A percentile compares a stretch with the other conserved stretches of the same genome.
Evolutionary conservation across 805 yeast genomes (phyloP).

Genomic region (Wickerhamiella occidentalis): DNA sequence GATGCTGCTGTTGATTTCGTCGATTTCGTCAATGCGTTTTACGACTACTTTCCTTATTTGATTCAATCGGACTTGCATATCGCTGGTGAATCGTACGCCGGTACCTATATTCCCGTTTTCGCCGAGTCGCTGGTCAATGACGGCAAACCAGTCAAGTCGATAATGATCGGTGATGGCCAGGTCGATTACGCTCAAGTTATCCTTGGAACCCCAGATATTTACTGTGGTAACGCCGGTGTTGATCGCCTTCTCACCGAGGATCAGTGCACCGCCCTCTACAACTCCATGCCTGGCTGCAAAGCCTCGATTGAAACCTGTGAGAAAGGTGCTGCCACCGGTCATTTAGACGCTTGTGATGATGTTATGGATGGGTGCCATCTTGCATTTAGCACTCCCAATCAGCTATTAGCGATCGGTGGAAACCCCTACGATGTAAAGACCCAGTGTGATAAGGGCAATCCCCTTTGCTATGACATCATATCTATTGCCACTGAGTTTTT

Average conservation of each 20-base stretch:
- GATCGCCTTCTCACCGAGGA: conserved; percentile 23
- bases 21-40: conserved; percentile 61
- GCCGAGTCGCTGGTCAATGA: conserved; percentile 59
- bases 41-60: conserved; percentile 50
- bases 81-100: conserved; percentile 78
- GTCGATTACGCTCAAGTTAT: conserved; percentile 70
- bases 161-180: conserved; percentile 84
- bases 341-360: conserved; percentile 49
- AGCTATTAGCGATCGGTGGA: conserved; percentile 46
- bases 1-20: conserved; percentile 70
- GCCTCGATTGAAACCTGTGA: conserved; percentile 13
- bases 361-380: not conserved
- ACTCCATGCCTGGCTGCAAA: conserved; percentile 10
- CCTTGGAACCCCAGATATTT: conserved; percentile 80
- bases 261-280: conserved; percentile 13
- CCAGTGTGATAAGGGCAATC: conserved; percentile 26
- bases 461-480: conserved; percentile 46
- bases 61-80: conserved; percentile 48
- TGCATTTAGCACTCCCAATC: not conserved
- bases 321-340: conserved; percentile 10
- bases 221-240: conserved; percentile 76
- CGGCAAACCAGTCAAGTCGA: conserved; percentile 55
- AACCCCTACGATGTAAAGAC: conserved; percentile 80
- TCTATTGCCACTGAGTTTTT: conserved; percentile 54
- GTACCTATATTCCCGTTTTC: conserved; percentile 75